These are phyloP conservation scores for Ceriops decandra DNA, from an alignment of 345 rosid genomes.

Conservation along the genomic window DNA sequence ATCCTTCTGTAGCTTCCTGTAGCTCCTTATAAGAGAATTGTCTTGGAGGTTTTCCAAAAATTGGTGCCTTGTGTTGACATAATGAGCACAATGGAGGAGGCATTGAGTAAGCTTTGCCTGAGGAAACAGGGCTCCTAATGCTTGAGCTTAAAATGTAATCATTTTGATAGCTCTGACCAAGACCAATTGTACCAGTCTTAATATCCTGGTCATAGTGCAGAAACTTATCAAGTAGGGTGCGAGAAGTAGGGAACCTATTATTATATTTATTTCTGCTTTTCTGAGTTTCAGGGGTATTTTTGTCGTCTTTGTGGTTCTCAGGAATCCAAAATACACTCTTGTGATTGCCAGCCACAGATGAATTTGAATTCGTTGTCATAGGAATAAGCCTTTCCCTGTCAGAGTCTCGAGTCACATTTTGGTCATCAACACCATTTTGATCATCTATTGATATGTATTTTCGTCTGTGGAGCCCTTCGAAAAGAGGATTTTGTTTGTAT, in stretches of 20 bases:
- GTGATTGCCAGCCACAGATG: constrained; percentile 18
- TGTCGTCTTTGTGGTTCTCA: constrained; percentile 34
- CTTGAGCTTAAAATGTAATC: constrained; percentile 29
- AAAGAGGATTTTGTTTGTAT: constrained; percentile 56
- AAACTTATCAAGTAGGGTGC: constrained; percentile 45
- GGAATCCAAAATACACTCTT: constrained; percentile 46
- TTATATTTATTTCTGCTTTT: constrained; percentile 12
- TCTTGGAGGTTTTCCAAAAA: constrained; percentile 66
- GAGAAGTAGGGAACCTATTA: constrained; percentile 31
- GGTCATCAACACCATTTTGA: constrained; percentile 19
- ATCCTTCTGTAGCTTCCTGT: constrained; percentile 57
- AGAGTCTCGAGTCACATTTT: constrained; percentile 8
- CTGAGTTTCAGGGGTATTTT: constrained; percentile 21
- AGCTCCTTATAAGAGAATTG: constrained; percentile 52
- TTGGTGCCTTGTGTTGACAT: constrained; percentile 67
- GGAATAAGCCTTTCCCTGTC: constrained; percentile 29
- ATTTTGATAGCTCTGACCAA: constrained; percentile 26
- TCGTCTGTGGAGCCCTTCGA: constrained; percentile 38
- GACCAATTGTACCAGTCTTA: constrained; percentile 22
- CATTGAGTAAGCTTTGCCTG: constrained; percentile 49
- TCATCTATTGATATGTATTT: constrained; percentile 21
- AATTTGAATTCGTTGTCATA: constrained; percentile 19
- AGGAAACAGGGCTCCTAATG: constrained; percentile 40
- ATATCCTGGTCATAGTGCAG: constrained; percentile 43
- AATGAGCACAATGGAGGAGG: constrained; percentile 76